Base-by-base conservation (phyloP, 495 filamentous ascomycete genomes). In the Usnea hakonensis region DNA sequence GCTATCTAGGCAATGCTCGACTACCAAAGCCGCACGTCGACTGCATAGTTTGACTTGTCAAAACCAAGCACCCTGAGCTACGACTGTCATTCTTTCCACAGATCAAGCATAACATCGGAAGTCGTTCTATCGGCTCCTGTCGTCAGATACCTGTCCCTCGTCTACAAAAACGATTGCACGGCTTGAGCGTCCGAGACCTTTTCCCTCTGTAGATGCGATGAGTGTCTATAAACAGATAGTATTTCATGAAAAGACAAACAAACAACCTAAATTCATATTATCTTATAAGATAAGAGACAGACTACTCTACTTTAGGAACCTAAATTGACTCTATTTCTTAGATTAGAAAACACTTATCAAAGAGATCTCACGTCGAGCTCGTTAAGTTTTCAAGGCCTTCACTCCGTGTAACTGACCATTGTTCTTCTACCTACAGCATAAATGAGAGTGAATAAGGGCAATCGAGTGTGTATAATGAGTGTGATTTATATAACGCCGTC, bases 381-480 rank as follows among this genome's bases (percentile, higher is more conserved):
- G 19, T 56, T 56, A 33, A 33, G n/a, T 23, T 26, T 56, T 38
- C 33, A 56, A 56, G 33, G n/a, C 37, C 33, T 56, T 56, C 33
- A n/a, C 33, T 37, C 54, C 37, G 33, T 56, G 54, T 56, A 23
- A 38, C 1, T 38, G n/a, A 38, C 54, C 9, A 56, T 56, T 56
- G 9, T 32, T 56, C 54, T 26, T 38, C 54, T 56, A 56, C 33
- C 33, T 56, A 56, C 54, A 38, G 33, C 1, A 19, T 5, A 56
- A 56, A 56, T 56, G 54, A 56, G 19, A 36, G 54, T 56, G 5
- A 56, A 52, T 52, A 50, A 50, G 44, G 8, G n/a, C n/a, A n/a
- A n/a, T n/a, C n/a, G n/a, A n/a, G n/a, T n/a, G n/a, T 44, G 44
- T n/a, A 55, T 55, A 56, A 40, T 40, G 54, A 56, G 33, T 56